Evolutionary conservation across 768 basidiomycete species (phyloP).

Genomic region (Pleurotus giganteus): DNA sequence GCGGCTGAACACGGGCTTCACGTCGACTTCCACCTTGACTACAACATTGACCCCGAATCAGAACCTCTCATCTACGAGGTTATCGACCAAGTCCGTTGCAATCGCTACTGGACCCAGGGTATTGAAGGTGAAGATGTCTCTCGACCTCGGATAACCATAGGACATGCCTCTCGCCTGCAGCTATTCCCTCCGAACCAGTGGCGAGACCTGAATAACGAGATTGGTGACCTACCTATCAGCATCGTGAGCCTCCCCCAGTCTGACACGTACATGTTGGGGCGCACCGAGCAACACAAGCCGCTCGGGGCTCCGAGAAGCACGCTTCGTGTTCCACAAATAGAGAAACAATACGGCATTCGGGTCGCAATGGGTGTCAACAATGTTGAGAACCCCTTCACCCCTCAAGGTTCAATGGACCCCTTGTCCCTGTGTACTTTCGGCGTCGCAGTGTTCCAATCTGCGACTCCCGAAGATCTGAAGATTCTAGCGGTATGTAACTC

Average conservation of each 20-base stretch:
- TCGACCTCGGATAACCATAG: conserved; percentile 48
- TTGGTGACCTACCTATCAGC: conserved; percentile 44
- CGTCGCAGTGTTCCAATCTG: conserved; percentile 58
- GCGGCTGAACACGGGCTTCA: conserved; percentile 38
- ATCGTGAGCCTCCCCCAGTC: conserved; percentile 61
- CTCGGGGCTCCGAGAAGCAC: conserved; percentile 51
- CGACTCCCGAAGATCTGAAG: conserved; percentile 42
- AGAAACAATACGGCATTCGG: conserved; percentile 40
- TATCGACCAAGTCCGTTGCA: conserved; percentile 36
- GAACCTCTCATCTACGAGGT: conserved; percentile 58
- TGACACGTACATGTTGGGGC: conserved; percentile 69
- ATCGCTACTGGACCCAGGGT: conserved; percentile 16
- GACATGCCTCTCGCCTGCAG: conserved; percentile 60
- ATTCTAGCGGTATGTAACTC: conserved; percentile 39
- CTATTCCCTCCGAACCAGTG: conserved; percentile 47
- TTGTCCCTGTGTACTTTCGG: conserved; percentile 58
- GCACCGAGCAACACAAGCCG: conserved; percentile 29
- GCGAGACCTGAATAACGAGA: conserved; percentile 36
- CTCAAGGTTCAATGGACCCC: conserved; percentile 64
- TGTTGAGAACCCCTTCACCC: conserved; percentile 66
- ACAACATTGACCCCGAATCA: conserved; percentile 50
- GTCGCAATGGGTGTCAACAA: conserved; percentile 64
- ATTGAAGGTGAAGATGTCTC: conserved; percentile 16
- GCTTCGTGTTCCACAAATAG: conserved; percentile 49
- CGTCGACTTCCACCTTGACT: conserved; percentile 68